Evolutionary conservation across 768 basidiomycete genomes (phyloP), one percentile per base, ranked within the genome.

Genomic region (Solioccasus polychromus): DNA sequence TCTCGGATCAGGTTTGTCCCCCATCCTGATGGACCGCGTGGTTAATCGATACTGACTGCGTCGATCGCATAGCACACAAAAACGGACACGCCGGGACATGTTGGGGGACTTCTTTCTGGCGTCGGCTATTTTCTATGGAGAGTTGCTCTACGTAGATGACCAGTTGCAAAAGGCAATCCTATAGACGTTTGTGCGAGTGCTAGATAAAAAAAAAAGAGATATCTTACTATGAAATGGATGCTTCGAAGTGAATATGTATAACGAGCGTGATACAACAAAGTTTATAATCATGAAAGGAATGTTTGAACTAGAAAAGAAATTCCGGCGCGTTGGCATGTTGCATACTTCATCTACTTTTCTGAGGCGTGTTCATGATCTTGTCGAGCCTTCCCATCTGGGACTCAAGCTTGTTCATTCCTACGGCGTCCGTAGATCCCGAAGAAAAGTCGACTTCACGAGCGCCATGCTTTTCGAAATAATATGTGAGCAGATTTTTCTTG

Each of bases 401-500:
- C 69, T 86, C 81, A 48, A 92, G 71, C 55, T 79, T 85, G 40
- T 83, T 80, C 59, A 86, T 73, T 24, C 85, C 78, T 14, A 68
- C 68, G 6, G 40, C 43, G 0, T 58, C 66, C 8, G 70, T 68
- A 30, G 61, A 61, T 4, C 61, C 62, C 22, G 58, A 59, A 11
- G 59, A 61, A 40, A 66, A 66, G 42, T 64, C 63, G 40, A 63
- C 54, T 35, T 79, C 86, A 18, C 90, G 73, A 9, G 78, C 86
- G 25, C 83, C 83, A 57, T 92, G 87, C 63, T 92, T 92, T 63
- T 92, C 90, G 53, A 93, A 93, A 45, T 91, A 71, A 54, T 93
- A 93, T 2, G 91, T 90, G 39, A 93, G 71, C 15, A 92, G 71
- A 60, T 93, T 92, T 74, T 91, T 92, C 74, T 92, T 90, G 57